Percentiles rank a stretch among this genome's conserved stretches.
Conservation (phyloP, 176 grass and related monocot species). For the Phragmites australis region DNA sequence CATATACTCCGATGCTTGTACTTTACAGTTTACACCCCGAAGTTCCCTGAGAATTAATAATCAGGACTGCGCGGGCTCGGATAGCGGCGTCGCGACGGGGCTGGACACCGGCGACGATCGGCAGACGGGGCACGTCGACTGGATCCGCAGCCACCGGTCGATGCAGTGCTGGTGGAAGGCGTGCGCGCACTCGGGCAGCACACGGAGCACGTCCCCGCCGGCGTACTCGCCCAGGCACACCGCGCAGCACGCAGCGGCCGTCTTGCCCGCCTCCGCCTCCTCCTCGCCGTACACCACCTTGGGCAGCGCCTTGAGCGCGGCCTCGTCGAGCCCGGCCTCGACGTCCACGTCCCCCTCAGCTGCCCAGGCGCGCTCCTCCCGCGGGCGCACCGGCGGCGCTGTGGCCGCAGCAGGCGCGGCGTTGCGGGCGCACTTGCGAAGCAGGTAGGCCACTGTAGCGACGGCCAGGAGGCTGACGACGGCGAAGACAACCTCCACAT, state of each 20-base stretch:
- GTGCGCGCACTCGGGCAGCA: conserved; percentile 59
- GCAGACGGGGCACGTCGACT: conserved; percentile 63
- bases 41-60: neutral
- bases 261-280: neutral
- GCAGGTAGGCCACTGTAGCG: neutral
- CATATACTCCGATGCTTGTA: too few relatives aligned
- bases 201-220: conserved; percentile 37
- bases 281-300: conserved; percentile 29
- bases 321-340: conserved; percentile 45
- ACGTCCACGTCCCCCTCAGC: neutral
- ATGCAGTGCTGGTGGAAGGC: conserved; percentile 30
- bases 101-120: conserved; percentile 32
- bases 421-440: conserved; percentile 14
- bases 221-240: conserved; percentile 57
- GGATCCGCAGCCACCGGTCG: conserved; percentile 54
- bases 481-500: conserved; percentile 12
- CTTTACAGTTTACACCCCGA: too few relatives aligned
- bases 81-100: neutral
- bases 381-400: neutral
- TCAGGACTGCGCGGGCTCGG: neutral
- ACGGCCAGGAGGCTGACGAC: conserved; percentile 7
- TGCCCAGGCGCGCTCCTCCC: neutral
- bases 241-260: conserved; percentile 16
- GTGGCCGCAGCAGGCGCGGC: neutral
- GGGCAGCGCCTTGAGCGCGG: conserved; percentile 36